Evolutionary conservation across 495 filamentous ascomycete species (phyloP).

Genomic region (Bryoglossum gracile): DNA sequence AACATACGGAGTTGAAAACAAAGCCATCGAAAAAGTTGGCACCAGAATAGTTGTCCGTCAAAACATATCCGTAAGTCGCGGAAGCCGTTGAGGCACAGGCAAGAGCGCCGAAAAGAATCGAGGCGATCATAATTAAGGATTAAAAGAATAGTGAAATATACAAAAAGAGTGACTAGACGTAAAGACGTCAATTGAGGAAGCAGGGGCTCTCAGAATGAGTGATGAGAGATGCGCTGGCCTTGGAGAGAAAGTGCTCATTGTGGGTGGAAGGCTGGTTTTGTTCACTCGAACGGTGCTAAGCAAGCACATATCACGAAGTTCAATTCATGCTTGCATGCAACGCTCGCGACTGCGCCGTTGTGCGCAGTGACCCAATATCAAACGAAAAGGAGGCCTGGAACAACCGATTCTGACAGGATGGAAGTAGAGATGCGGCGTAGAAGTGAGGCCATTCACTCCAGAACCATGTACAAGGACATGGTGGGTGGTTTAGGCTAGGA

Average conservation of each 20-base stretch:
- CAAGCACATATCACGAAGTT: not conserved
- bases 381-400: too few relatives aligned
- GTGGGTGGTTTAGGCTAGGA: too few relatives aligned
- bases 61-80: conserved; percentile 19
- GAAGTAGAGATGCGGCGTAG: too few relatives aligned
- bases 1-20: conserved; percentile 38
- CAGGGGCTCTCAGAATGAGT: conserved; percentile 14
- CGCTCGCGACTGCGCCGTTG: not conserved
- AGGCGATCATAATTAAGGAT: conserved; percentile 9
- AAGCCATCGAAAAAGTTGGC: conserved; percentile 50
- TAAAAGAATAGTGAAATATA: conserved; percentile 2
- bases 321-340: too few relatives aligned
- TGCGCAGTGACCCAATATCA: too few relatives aligned
- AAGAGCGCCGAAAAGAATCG: conserved; percentile 15
- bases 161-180: conserved; percentile 22
- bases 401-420: too few relatives aligned
- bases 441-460: too few relatives aligned
- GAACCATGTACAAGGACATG: too few relatives aligned
- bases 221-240: conserved; percentile 16
- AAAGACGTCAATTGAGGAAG: conserved; percentile 9
- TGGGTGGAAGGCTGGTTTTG: conserved; percentile 9
- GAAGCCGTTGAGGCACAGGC: conserved; percentile 15
- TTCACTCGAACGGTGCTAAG: not conserved
- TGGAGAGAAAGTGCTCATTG: conserved; percentile 2
- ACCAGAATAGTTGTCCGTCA: conserved; percentile 22